These are phyloP conservation scores for Gnaphalium uliginosum DNA, from an alignment of 129 eudicot species.

Conservation along the genomic window DNA sequence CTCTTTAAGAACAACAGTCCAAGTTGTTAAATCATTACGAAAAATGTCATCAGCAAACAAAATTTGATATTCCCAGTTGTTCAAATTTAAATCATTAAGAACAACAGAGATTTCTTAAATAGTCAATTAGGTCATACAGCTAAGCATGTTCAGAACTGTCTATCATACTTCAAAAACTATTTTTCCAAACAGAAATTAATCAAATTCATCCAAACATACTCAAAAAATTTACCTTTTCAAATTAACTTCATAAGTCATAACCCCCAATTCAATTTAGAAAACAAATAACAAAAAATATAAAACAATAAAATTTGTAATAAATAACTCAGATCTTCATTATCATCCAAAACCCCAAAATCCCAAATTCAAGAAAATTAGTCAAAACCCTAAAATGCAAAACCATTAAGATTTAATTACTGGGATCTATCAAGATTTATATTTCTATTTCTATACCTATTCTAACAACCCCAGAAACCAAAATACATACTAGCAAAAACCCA, in stretches of 20 bases:
- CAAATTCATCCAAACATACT: not conserved
- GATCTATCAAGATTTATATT: constrained; percentile 28
- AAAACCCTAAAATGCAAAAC: constrained; percentile 24
- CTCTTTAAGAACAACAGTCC: not conserved
- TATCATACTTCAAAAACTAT: not conserved
- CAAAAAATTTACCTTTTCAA: not conserved
- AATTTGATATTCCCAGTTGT: constrained; percentile 12
- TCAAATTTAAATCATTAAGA: too few species aligned
- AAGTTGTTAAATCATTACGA: constrained; percentile 11
- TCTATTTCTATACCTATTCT: constrained; percentile 17
- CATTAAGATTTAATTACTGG: constrained; percentile 18
- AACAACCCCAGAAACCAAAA: constrained; percentile 26
- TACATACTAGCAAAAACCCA: constrained; percentile 23
- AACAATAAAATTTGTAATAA: not conserved
- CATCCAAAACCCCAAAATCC: constrained; percentile 30
- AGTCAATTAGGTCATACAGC: constrained; percentile 4
- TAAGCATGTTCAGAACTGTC: constrained; percentile 8
- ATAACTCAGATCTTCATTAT: constrained; percentile 32
- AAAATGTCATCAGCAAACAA: not conserved
- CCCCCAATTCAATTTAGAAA: not conserved
- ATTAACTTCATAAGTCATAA: constrained; percentile 17
- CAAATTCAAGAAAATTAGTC: constrained; percentile 12
- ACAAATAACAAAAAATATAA: constrained; percentile 8
- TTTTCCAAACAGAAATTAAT: constrained; percentile 2
- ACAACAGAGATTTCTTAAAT: not conserved